Base-by-base conservation (phyloP, 306 rosid species). In the Prunus armeniaca region DNA sequence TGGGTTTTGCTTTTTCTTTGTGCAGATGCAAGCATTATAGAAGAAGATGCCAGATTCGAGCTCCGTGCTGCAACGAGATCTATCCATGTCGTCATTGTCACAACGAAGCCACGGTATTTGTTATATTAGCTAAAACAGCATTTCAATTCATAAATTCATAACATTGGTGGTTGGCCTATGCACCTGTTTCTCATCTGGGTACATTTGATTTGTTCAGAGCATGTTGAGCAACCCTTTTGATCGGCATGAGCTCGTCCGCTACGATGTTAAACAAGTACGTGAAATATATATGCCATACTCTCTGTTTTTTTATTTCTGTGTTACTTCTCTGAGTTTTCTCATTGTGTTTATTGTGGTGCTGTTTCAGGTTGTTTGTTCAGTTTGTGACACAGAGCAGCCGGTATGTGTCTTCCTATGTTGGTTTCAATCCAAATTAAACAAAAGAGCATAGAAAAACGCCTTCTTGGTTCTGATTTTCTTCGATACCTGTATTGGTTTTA, bases 321-420 rank as follows among this genome's bases (percentile, higher is more conserved):
- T 12, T 61, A 2, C 38, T 20, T 57, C 71, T 57, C 18, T 10
- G 18, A 25, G 65, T 24, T n/a, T 57, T 34, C 62, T 54, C 51
- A 34, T 43, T 68, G 17, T n/a, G 60, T 47, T 38, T 60, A 12
- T 67, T 73, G 75, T 75, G 12, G 28, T 83, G 70, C 50, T 20
- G 79, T 82, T 85, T 82, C 93, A 95, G 98, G 96, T 95, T 73
- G 87, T 95, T 81, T 95, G 98, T 79, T 76, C 96, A 24, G 97
- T 90, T 78, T 96, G 99, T 77, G 99, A 92, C 83, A 88, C 99
- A 62, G 99, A 95, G 89, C 99, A 96, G 76, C 97, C 96, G 55
- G 97, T 96, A 65, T 19, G 91, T 64, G 84, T 83, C 67, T 69
- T 56, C 60, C 45, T 81, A 8, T 54, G 9, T 70, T 51, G 22